Conservation (phyloP, 805 yeast genomes). For the Yarrowia sp. region DNA sequence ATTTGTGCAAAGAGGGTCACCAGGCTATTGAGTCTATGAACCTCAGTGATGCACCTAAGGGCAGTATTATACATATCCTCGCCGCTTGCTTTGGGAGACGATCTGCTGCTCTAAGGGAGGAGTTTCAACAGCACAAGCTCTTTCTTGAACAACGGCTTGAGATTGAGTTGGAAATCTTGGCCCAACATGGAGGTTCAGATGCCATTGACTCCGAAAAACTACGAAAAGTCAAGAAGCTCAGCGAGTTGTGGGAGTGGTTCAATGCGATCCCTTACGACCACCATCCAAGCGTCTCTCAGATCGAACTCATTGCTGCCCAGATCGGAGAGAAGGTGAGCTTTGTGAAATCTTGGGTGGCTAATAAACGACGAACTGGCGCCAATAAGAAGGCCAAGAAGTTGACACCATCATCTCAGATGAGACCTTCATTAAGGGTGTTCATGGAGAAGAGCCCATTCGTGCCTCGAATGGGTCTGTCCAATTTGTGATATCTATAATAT, state of each 20-base stretch:
- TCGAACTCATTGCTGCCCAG: background rate
- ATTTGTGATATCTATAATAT: too few species aligned
- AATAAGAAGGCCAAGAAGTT: background rate
- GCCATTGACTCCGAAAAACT: background rate
- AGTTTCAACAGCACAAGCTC: background rate
- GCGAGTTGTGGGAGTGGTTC: slow-evolving; percentile 1
- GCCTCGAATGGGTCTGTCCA: too few species aligned
- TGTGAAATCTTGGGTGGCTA: background rate
- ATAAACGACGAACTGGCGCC: background rate
- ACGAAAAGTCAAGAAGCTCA: background rate
- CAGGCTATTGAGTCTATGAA: background rate
- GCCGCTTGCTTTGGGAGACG: background rate
- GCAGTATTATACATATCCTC: background rate
- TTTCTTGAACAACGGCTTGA: background rate
- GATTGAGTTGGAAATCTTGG: background rate
- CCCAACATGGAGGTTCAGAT: background rate
- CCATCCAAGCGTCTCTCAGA: background rate
- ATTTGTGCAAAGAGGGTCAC: background rate
- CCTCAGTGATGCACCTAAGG: background rate
- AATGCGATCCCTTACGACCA: background rate
- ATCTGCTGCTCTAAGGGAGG: background rate
- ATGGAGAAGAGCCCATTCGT: background rate
- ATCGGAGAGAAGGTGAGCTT: background rate
- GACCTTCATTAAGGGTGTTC: background rate
- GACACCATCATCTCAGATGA: background rate